Evolutionary conservation across 768 basidiomycete species (phyloP).

Genomic region (Hygrophorus pudorinus): DNA sequence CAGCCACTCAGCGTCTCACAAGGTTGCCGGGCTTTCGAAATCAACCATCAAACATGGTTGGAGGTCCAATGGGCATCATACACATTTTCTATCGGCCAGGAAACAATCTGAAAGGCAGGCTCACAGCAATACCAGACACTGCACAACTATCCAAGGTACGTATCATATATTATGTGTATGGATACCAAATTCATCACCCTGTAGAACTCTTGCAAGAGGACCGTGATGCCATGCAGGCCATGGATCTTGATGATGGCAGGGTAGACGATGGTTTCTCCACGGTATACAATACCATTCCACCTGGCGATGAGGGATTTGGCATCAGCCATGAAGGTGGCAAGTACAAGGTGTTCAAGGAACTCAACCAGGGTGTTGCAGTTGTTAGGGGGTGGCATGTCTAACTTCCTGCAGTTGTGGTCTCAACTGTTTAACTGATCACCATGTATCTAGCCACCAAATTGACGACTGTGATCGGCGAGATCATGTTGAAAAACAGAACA

Average conservation of each 20-base stretch:
- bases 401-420: too few relatives aligned
- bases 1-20: too few relatives aligned
- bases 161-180: neutral
- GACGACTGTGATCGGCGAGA: neutral
- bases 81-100: neutral
- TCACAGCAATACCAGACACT: neutral
- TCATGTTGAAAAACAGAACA: neutral
- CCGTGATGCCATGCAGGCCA: neutral
- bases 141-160: neutral
- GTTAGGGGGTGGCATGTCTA: neutral
- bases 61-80: too few relatives aligned
- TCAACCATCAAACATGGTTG: too few relatives aligned
- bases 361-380: neutral
- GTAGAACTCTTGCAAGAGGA: too few relatives aligned
- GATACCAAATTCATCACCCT: neutral
- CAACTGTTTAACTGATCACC: neutral
- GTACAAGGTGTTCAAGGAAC: neutral
- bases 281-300: neutral
- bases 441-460: neutral
- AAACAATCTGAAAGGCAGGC: neutral
- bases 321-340: too few relatives aligned
- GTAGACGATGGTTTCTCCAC: neutral
- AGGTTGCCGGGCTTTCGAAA: too few relatives aligned
- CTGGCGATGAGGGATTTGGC: conserved; percentile 1
- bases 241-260: neutral